A percentile compares a stretch with the other conserved stretches of the same genome.
These are phyloP conservation scores for Krasilnikovozyma curviuscula DNA, from an alignment of 768 basidiomycete species.

Conservation along the genomic window DNA sequence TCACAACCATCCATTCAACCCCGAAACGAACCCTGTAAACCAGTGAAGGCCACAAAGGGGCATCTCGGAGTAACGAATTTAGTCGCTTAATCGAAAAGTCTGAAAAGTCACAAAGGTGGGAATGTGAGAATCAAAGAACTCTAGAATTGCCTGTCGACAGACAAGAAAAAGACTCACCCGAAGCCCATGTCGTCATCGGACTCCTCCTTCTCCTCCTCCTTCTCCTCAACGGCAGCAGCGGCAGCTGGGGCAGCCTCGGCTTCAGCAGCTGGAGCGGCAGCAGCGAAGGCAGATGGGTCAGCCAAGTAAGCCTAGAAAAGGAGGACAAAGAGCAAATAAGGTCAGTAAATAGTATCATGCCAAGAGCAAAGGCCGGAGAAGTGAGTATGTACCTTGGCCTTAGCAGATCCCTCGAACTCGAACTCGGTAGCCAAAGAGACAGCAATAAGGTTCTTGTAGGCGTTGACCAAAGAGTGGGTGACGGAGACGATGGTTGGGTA, in stretches of 20 bases:
- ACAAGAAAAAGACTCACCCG: too few species aligned
- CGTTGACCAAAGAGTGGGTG: conserved; percentile 85
- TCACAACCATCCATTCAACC: too few species aligned
- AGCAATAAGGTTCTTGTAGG: conserved; percentile 95
- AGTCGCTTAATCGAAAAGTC: too few species aligned
- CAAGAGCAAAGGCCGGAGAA: conserved; percentile 20
- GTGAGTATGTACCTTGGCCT: conserved; percentile 32
- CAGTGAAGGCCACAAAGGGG: too few species aligned
- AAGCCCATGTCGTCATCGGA: too few species aligned
- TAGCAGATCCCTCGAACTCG: conserved; percentile 79
- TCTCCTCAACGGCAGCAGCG: conserved; percentile 3
- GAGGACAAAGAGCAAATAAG: background rate
- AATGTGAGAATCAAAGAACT: too few species aligned
- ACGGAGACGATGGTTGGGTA: conserved; percentile 94
- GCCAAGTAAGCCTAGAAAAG: conserved; percentile 91
- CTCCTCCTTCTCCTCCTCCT: too few species aligned
- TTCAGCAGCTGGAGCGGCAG: conserved; percentile 37
- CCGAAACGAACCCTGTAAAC: too few species aligned
- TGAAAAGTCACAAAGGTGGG: too few species aligned
- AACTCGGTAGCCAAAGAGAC: conserved; percentile 79
- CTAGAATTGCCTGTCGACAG: too few species aligned
- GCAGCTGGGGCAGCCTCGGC: conserved; percentile 39
- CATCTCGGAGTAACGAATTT: too few species aligned
- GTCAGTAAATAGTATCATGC: conserved; percentile 6
- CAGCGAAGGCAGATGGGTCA: conserved; percentile 95